Evolutionary conservation across 441 rosid genomes (phyloP).

Genomic region (Mallotus repandus): DNA sequence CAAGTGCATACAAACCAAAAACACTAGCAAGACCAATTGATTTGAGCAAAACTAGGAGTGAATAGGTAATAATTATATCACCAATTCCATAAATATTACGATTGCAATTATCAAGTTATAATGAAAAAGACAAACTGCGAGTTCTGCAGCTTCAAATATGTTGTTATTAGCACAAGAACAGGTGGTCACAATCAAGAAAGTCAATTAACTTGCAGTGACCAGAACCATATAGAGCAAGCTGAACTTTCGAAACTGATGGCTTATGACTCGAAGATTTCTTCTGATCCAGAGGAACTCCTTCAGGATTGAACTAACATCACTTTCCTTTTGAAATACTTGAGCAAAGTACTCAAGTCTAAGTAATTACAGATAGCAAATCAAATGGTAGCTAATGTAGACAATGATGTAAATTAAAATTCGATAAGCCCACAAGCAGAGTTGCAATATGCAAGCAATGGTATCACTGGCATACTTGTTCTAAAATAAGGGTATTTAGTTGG

Average conservation of each 20-base stretch:
- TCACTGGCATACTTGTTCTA: slow-evolving; percentile 50
- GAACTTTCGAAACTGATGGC: slow-evolving; percentile 77
- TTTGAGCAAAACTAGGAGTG: no score
- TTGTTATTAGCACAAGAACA: slow-evolving; percentile 55
- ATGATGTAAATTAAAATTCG: slow-evolving; percentile 62
- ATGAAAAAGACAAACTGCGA: slow-evolving; percentile 39
- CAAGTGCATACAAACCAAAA: no score
- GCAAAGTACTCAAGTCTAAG: slow-evolving; percentile 74
- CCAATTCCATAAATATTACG: not conserved
- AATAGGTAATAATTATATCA: no score
- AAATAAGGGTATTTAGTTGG: slow-evolving; percentile 53
- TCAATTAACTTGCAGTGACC: slow-evolving; percentile 75
- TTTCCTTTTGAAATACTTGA: slow-evolving; percentile 62
- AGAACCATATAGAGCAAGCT: slow-evolving; percentile 55
- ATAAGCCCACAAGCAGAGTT: slow-evolving; percentile 79
- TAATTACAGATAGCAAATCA: slow-evolving; percentile 67
- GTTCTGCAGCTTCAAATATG: slow-evolving; percentile 82
- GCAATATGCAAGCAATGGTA: slow-evolving; percentile 54
- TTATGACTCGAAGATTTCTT: slow-evolving; percentile 69
- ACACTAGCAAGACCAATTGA: no score
- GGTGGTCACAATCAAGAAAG: slow-evolving; percentile 55
- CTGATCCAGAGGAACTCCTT: slow-evolving; percentile 60
- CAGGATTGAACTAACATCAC: slow-evolving; percentile 61
- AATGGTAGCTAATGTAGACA: slow-evolving; percentile 64
- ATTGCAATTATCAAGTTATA: not conserved